Evolutionary conservation across 805 yeast genomes (phyloP), one percentile per base, ranked within the genome.

Genomic region (Ogataea sp.): DNA sequence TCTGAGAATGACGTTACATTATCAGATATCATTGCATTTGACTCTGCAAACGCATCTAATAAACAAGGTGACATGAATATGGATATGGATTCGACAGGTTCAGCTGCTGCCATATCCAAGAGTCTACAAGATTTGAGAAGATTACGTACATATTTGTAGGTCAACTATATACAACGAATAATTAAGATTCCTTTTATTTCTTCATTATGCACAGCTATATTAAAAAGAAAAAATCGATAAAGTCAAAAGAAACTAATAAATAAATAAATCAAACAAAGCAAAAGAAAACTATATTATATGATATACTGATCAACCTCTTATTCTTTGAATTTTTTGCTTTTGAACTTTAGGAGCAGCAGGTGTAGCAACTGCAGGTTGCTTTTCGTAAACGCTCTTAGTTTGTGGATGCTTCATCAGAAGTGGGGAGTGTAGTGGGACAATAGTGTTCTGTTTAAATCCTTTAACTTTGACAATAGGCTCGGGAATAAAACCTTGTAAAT

Each of bases 391-490:
- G 41, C 71, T 61, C 45, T 78, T 86, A 2, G 88, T 78, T 70
- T 80, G 78, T 38, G 96, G 96, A 51, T 84, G 87, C 24, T 84
- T 89, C 69, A 85, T 72, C 33, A 89, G 71, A 34, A 82, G 78
- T 16, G 82, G 78, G 39, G 94, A 81, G 52, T 82, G 87, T 24
- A 87, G 69, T n/a, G 98, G 98, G 13, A 89, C 86, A 34, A 90
- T 79, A 2, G 80, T 75, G 59, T 84, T 86, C 85, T 89, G 83
- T 51, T 71, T 76, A 69, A 84, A 83, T 11, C 96, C 96, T 49
- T 78, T 75, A n/a, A 94, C 96, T 41, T 63, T 67, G 10, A 95
- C 95, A 52, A 82, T 59, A 60, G 73, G 68, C 49, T 70, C 67
- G 11, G 84, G 75, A 46, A 66, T 69, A 48, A 75, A 73, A 11